Evolutionary conservation across 768 basidiomycete genomes (phyloP), one percentile per base, ranked within the genome.

Genomic region (Infundibulicybe gibba): DNA sequence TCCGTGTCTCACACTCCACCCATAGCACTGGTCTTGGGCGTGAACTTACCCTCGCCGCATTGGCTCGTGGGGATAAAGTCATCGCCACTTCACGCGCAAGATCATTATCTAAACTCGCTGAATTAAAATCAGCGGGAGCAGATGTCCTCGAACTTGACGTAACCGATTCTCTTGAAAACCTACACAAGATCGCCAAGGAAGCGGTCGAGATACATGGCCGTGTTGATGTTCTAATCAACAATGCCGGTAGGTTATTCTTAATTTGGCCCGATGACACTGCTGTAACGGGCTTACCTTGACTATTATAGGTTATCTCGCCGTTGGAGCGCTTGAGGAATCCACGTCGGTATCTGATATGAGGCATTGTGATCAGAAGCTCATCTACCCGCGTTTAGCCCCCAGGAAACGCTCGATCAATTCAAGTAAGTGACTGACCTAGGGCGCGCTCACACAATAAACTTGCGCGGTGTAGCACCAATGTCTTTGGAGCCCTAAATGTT

Each of bases 181-280:
- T 76, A 12, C 48, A 67, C 4, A 59, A 59, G 17, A 52, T 58
- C 6, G 75, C 73, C 1, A 56, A 63, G 48, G 56, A 65, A 42
- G 71, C 71, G 0, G 53, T 70, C 17, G 60, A 41, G 0, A 54
- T 74, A 15, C 57, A 77, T 50, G 73, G 73, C 0, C 58, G 61
- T 30, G 51, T 77, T 19, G 74, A 78, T 47, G 74, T 75, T 0
- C 47, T 77, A 0, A 69, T 78, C 13, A 76, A 76, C 46, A 75
- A 74, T 49, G 74, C 75, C 9, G 74, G 71, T 48, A 41, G 12
- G 59, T 48, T 8, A 15, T 19, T 13, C 10, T 47, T 15, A 32
- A 31, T 41, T n/a, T 20, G 4, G 3, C 4, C 15, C 3, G 3
- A 12, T 12, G 3, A 14, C 2, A 15, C 41, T 32, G n/a, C n/a